Percentiles rank a stretch among this genome's conserved stretches.
Evolutionary conservation across 2,329 filamentous ascomycete species (phyloP).

Genomic region (Colletotrichum gloeosporioides): DNA sequence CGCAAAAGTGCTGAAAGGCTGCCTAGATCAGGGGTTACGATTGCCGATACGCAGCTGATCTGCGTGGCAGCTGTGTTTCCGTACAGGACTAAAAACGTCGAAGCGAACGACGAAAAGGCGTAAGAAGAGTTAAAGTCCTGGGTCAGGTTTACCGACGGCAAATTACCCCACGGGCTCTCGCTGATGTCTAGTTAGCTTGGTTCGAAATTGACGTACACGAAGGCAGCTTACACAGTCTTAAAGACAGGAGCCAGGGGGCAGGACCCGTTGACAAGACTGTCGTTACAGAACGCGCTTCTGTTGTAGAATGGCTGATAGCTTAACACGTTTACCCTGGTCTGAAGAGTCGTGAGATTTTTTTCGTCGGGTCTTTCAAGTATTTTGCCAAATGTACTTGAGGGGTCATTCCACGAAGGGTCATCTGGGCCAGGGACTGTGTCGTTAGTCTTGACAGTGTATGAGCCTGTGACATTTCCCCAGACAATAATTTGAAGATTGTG

Average conservation of each 20-base stretch:
- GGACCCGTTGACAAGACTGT: constrained; percentile 59
- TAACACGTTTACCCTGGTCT: constrained; percentile 74
- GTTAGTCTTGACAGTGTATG: constrained; percentile 39
- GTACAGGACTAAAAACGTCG: constrained; percentile 76
- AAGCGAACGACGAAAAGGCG: constrained; percentile 80
- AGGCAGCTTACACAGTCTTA: constrained; percentile 41
- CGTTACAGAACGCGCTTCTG: constrained; percentile 69
- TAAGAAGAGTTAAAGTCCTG: constrained; percentile 84
- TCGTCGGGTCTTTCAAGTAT: constrained; percentile 67
- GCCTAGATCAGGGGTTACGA: constrained; percentile 84
- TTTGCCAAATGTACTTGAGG: constrained; percentile 76
- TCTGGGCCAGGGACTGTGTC: constrained; percentile 40
- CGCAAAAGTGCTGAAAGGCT: constrained; percentile 70
- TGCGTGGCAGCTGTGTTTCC: constrained; percentile 68
- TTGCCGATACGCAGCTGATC: constrained; percentile 82
- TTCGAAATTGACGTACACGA: background rate
- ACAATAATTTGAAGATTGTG: constrained; percentile 79
- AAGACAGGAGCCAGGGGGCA: constrained; percentile 84
- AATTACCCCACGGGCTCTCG: constrained; percentile 35
- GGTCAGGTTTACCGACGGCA: constrained; percentile 77
- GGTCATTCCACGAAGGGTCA: constrained; percentile 65
- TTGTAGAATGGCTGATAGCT: constrained; percentile 74
- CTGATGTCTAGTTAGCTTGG: background rate
- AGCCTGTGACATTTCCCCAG: constrained; percentile 90
- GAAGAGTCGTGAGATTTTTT: constrained; percentile 74